phyloP scores from a whole-genome alignment of 2,329 filamentous ascomycete species.

The Aurifilum marmelostoma region DNA sequence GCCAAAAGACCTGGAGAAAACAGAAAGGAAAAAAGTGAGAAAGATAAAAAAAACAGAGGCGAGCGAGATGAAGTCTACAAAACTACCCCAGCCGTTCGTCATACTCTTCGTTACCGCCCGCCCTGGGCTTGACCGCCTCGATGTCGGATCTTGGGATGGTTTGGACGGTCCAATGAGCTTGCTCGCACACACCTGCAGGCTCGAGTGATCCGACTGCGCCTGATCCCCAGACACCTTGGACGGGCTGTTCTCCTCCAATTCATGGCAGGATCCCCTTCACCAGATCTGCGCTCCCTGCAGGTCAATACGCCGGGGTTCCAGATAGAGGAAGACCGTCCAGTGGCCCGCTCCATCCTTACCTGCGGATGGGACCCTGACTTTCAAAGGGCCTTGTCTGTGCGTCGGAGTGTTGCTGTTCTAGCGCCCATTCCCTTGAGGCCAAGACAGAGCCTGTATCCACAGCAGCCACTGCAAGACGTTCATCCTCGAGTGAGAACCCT shows the following conservation, averaged over 20 bases:
- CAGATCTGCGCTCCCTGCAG: conserved; percentile 24
- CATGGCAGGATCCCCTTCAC: conserved; percentile 11
- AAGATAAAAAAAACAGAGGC: neutral
- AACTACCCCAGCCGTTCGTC: neutral
- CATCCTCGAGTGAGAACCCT: conserved; percentile 2
- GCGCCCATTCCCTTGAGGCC: conserved; percentile 19
- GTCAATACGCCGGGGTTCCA: conserved; percentile 12
- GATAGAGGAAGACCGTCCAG: neutral
- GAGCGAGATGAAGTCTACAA: no score
- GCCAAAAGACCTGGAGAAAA: no score
- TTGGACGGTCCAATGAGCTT: conserved; percentile 20
- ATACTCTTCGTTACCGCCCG: conserved; percentile 8
- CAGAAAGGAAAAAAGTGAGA: neutral
- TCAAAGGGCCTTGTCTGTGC: conserved; percentile 18
- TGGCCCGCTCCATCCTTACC: conserved; percentile 29
- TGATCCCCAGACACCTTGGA: conserved; percentile 1
- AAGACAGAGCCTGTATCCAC: conserved; percentile 15
- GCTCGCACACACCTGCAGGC: conserved; percentile 19
- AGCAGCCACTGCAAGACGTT: conserved; percentile 1
- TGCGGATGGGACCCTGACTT: conserved; percentile 24
- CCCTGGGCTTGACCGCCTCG: conserved; percentile 22
- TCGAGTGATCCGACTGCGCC: conserved; percentile 10
- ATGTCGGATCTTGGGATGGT: conserved; percentile 5
- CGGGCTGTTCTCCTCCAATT: conserved; percentile 9
- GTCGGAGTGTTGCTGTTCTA: conserved; percentile 22